Conservation (phyloP, 108 stramenopile species). For the Stephanodiscus triporus region DNA sequence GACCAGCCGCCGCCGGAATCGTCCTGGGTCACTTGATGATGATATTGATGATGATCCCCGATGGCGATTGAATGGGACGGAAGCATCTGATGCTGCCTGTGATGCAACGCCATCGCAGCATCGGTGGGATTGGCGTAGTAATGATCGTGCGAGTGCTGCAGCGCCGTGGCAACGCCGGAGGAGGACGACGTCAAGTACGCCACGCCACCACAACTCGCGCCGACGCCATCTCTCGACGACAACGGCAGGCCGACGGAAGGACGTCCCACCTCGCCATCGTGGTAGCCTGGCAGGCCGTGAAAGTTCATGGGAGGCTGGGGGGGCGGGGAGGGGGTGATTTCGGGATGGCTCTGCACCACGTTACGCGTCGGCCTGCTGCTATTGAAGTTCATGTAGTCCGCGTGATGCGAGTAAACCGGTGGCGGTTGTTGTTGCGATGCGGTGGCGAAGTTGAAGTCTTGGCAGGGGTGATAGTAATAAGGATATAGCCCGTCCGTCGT, state of each 20-base stretch:
- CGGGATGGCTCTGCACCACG: background rate
- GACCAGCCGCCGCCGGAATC: background rate
- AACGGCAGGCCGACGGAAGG: background rate
- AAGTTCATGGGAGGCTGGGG: slow-evolving; percentile 1
- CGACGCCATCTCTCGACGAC: background rate
- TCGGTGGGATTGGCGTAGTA: background rate
- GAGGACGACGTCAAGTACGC: background rate
- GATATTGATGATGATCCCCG: background rate
- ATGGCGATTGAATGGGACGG: slow-evolving; percentile 1
- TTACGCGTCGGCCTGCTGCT: background rate
- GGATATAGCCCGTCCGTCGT: background rate
- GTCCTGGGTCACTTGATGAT: background rate
- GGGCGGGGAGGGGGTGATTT: slow-evolving; percentile 7
- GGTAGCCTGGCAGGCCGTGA: background rate
- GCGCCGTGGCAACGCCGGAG: background rate
- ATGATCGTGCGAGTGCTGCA: background rate
- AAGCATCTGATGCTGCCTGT: background rate
- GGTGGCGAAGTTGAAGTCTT: background rate
- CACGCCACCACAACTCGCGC: background rate
- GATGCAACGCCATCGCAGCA: background rate
- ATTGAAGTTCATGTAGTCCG: background rate
- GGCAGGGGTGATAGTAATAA: slow-evolving; percentile 4
- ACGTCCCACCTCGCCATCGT: background rate
- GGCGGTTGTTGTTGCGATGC: background rate
- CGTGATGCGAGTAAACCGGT: background rate